A percentile compares a stretch with the other conserved stretches of the same genome.
Evolutionary conservation across 2,329 filamentous ascomycete genomes (phyloP).

Genomic region (Bipolaris victoriae): DNA sequence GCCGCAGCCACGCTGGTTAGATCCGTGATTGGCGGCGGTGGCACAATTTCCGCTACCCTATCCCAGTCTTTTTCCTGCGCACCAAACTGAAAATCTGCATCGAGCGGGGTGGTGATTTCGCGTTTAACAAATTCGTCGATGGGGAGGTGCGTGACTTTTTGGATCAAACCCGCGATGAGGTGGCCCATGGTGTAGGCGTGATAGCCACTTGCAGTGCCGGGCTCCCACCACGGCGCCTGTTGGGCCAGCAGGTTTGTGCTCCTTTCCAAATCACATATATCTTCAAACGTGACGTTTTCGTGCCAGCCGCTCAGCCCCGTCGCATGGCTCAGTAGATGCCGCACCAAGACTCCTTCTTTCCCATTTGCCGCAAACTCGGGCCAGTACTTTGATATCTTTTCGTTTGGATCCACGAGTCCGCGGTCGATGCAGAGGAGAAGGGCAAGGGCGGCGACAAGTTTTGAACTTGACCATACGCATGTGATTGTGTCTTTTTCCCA

Average conservation of each 20-base stretch:
- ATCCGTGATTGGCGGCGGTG: slow-evolving; percentile 10
- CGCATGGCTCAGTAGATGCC: slow-evolving; percentile 24
- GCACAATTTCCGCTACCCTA: slow-evolving; percentile 20
- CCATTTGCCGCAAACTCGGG: slow-evolving; percentile 28
- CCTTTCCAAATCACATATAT: slow-evolving; percentile 15
- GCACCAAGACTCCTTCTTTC: slow-evolving; percentile 21
- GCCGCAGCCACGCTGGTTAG: not conserved
- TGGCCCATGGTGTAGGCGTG: slow-evolving; percentile 23
- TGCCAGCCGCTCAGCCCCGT: slow-evolving; percentile 24
- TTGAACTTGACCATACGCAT: slow-evolving; percentile 27
- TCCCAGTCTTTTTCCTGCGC: slow-evolving; percentile 10
- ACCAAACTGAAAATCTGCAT: slow-evolving; percentile 29
- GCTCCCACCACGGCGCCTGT: slow-evolving; percentile 27
- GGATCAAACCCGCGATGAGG: slow-evolving; percentile 19
- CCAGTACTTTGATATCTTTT: slow-evolving; percentile 30
- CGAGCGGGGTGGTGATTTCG: slow-evolving; percentile 70
- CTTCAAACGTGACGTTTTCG: slow-evolving; percentile 5
- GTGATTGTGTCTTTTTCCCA: slow-evolving; percentile 28
- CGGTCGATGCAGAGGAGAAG: slow-evolving; percentile 22
- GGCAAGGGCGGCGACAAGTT: slow-evolving; percentile 22
- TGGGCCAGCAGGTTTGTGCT: slow-evolving; percentile 15
- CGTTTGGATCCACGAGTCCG: slow-evolving; percentile 19
- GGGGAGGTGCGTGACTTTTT: slow-evolving; percentile 12
- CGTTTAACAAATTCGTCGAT: slow-evolving; percentile 46
- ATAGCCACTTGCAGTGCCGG: slow-evolving; percentile 24